phyloP scores from a whole-genome alignment of 257 asterid genomes.

The Haberlea rhodopensis region DNA sequence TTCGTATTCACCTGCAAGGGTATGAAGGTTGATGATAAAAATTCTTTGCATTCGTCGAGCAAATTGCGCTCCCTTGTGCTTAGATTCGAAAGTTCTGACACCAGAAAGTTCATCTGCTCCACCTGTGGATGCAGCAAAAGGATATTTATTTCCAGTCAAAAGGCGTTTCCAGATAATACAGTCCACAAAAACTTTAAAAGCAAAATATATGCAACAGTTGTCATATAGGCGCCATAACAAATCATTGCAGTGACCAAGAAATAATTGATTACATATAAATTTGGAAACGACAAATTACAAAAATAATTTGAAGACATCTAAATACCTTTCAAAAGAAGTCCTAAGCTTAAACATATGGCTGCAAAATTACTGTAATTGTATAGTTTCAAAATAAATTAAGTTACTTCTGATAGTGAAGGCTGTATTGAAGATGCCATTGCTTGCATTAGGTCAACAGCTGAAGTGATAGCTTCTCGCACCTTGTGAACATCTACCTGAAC shows the following conservation, averaged over 20 bases:
- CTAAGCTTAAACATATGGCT: slow-evolving; percentile 2
- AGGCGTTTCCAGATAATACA: neutral
- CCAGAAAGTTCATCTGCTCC: slow-evolving; percentile 50
- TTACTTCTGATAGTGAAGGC: slow-evolving; percentile 59
- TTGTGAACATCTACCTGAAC: slow-evolving; percentile 66
- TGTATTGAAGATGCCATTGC: slow-evolving; percentile 69
- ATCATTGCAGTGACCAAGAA: neutral
- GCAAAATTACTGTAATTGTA: neutral
- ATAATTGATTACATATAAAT: neutral
- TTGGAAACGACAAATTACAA: neutral
- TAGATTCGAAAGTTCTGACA: slow-evolving; percentile 52
- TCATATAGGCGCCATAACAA: neutral
- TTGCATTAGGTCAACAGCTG: slow-evolving; percentile 82
- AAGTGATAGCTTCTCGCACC: slow-evolving; percentile 61
- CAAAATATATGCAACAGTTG: neutral
- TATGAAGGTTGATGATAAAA: slow-evolving; percentile 45
- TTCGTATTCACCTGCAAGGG: slow-evolving; percentile 56
- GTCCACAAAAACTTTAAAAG: neutral
- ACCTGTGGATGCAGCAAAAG: slow-evolving; percentile 42
- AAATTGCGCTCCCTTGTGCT: slow-evolving; percentile 46
- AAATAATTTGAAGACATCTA: neutral
- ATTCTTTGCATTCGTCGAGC: slow-evolving; percentile 59
- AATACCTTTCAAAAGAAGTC: neutral
- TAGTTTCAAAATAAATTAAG: slow-evolving; percentile 13
- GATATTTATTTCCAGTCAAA: slow-evolving; percentile 6